phyloP scores from a whole-genome alignment of 495 filamentous ascomycete genomes.

The Lepraria neglecta region DNA sequence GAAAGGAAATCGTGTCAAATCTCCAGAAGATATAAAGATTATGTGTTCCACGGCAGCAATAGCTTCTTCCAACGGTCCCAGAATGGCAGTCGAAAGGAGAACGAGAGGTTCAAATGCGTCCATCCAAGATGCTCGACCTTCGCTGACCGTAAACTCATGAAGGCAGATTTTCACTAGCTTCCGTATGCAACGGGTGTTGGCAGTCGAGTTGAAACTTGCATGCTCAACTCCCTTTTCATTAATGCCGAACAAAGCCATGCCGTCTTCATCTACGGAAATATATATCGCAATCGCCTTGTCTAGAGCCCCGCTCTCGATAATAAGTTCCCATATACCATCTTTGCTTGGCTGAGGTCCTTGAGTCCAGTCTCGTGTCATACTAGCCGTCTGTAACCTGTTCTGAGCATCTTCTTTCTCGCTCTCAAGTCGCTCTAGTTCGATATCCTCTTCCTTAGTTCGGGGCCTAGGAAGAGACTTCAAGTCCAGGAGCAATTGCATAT shows the following conservation, averaged over 20 bases:
- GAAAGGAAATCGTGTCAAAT: neutral
- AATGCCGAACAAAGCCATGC: neutral
- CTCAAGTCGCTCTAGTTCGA: neutral
- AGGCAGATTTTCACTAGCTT: neutral
- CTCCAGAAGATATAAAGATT: constrained; percentile 11
- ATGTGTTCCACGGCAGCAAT: neutral
- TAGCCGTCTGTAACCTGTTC: neutral
- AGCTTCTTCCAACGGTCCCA: neutral
- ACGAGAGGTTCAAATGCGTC: neutral
- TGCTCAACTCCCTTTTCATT: neutral
- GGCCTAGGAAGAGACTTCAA: neutral
- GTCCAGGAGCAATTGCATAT: neutral
- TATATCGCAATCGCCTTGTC: neutral
- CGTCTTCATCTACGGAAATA: neutral
- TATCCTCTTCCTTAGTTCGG: neutral
- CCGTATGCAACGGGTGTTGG: neutral
- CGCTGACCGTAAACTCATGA: neutral
- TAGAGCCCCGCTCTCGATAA: neutral
- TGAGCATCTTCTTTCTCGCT: neutral
- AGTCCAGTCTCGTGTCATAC: neutral
- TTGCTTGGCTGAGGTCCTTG: neutral
- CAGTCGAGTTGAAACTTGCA: neutral
- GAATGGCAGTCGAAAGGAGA: neutral
- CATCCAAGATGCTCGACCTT: neutral
- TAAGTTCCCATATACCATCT: neutral